Evolutionary conservation across 2,329 filamentous ascomycete species (phyloP).

Genomic region (Fusarium gaditjirri): DNA sequence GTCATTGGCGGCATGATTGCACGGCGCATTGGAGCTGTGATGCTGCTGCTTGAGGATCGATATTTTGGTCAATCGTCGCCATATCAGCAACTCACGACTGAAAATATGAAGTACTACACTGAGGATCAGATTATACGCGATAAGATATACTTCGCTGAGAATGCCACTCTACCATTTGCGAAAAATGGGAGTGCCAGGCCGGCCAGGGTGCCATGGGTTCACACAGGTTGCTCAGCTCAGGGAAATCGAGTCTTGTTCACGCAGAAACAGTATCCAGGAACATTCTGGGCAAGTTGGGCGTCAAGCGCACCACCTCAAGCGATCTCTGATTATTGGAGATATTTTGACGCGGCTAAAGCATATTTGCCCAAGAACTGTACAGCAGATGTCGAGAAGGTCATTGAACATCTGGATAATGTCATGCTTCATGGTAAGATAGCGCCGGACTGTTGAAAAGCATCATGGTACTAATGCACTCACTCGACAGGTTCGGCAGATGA

Average conservation of each 20-base stretch:
- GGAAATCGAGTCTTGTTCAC: constrained; percentile 2
- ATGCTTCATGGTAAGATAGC: not conserved
- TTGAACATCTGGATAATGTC: not conserved
- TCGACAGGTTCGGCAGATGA: not conserved
- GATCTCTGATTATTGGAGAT: constrained; percentile 1
- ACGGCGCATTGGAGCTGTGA: not conserved
- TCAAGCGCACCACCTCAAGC: not conserved
- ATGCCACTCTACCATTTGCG: not conserved
- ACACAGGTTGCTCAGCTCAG: not conserved
- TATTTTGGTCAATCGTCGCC: constrained; percentile 12
- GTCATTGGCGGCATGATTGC: constrained; percentile 13
- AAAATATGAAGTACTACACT: constrained; percentile 1
- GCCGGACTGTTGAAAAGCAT: rapidly evolving
- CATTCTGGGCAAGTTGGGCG: not conserved
- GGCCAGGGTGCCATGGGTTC: not conserved
- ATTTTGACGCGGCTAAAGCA: constrained; percentile 4
- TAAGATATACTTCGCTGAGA: constrained; percentile 1
- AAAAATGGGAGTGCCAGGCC: not conserved
- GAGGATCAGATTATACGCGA: constrained; percentile 5
- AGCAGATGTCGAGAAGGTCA: not conserved
- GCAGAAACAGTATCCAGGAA: not conserved
- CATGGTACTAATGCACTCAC: not conserved
- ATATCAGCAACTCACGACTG: not conserved
- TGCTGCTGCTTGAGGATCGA: constrained; percentile 1
- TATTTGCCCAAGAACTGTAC: constrained; percentile 10